A percentile compares a stretch with the other conserved stretches of the same genome.
These are phyloP conservation scores for Sporisorium iseilematis-ciliati DNA, from an alignment of 1,284 basidiomycete genomes.

Conservation along the genomic window DNA sequence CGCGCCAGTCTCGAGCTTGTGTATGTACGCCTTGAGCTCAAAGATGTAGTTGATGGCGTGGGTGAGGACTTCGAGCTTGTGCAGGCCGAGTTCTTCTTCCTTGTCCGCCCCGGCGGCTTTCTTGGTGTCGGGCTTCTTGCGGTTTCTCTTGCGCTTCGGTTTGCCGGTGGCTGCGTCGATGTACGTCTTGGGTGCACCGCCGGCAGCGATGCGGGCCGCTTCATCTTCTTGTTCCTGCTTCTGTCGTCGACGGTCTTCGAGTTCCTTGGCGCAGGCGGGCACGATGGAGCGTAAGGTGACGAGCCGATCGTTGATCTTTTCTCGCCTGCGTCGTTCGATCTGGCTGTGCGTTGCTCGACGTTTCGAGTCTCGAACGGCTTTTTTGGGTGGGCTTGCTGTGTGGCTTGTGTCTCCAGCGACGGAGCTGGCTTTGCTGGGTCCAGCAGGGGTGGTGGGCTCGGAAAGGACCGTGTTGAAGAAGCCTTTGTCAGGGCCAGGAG, in stretches of 20 bases:
- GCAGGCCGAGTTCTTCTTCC: slow-evolving; percentile 62
- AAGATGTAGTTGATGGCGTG: slow-evolving; percentile 67
- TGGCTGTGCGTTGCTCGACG: slow-evolving; percentile 64
- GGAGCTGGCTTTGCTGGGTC: slow-evolving; percentile 8
- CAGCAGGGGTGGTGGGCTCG: slow-evolving; percentile 19
- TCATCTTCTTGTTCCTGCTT: slow-evolving; percentile 57
- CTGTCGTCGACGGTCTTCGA: slow-evolving; percentile 52
- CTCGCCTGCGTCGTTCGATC: slow-evolving; percentile 66
- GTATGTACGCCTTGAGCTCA: slow-evolving; percentile 57
- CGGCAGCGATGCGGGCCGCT: slow-evolving; percentile 45
- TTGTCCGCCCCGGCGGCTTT: slow-evolving; percentile 39
- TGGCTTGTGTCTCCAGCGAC: slow-evolving; percentile 6
- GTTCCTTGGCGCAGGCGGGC: slow-evolving; percentile 63
- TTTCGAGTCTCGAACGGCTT: slow-evolving; percentile 53
- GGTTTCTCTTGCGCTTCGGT: slow-evolving; percentile 58
- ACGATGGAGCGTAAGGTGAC: slow-evolving; percentile 62
- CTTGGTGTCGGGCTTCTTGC: slow-evolving; percentile 49
- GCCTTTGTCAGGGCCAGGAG: slow-evolving; percentile 30
- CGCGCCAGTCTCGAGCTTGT: slow-evolving; percentile 51
- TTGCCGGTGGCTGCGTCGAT: slow-evolving; percentile 57
- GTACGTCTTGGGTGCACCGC: slow-evolving; percentile 44
- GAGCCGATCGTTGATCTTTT: slow-evolving; percentile 69
- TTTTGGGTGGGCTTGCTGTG: slow-evolving; percentile 28
- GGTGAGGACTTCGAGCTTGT: slow-evolving; percentile 64
- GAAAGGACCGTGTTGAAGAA: slow-evolving; percentile 54